Conservation (phyloP, 2,329 filamentous ascomycete species). For the Clonostachys byssicola region DNA sequence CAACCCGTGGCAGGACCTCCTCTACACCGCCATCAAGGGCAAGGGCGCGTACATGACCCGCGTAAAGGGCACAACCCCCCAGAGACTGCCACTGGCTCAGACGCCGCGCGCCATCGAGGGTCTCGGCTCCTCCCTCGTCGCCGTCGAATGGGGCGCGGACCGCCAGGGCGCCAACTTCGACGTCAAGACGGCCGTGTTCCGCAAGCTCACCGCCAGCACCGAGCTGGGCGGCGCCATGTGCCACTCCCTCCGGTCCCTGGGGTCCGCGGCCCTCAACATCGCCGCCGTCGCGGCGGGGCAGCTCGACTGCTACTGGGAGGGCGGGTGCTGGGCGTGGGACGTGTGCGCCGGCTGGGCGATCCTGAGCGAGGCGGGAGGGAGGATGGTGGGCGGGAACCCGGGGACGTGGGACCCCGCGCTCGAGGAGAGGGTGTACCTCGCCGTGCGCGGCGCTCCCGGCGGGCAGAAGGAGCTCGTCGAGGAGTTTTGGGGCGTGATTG, state of each 20-base stretch:
- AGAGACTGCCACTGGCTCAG: constrained; percentile 31
- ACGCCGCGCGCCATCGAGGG: constrained; percentile 55
- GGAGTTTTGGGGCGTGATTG: constrained; percentile 60
- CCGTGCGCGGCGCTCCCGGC: constrained; percentile 53
- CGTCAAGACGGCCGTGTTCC: constrained; percentile 64
- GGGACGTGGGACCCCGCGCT: constrained; percentile 63
- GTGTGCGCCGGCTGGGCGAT: constrained; percentile 80
- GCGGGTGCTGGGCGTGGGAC: constrained; percentile 82
- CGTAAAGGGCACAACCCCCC: constrained; percentile 29
- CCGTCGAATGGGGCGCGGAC: constrained; percentile 70
- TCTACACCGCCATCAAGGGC: constrained; percentile 67
- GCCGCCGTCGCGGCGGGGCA: constrained; percentile 68
- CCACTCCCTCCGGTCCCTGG: constrained; percentile 66
- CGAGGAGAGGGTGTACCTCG: constrained; percentile 58
- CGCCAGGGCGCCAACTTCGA: constrained; percentile 67
- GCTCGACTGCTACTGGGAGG: constrained; percentile 77
- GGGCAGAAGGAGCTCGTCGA: constrained; percentile 60
- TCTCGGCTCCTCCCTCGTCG: constrained; percentile 61
- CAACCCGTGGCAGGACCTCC: constrained; percentile 68
- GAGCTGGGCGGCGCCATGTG: constrained; percentile 71
- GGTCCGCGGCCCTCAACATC: constrained; percentile 71
- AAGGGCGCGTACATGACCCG: constrained; percentile 58
- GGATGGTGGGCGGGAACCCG: constrained; percentile 69
- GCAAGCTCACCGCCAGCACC: constrained; percentile 50
- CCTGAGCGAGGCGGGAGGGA: constrained; percentile 68